Percentiles rank a stretch among this genome's conserved stretches.
These are phyloP conservation scores for Suillus subluteus DNA, from an alignment of 768 basidiomycete genomes.

Conservation along the genomic window DNA sequence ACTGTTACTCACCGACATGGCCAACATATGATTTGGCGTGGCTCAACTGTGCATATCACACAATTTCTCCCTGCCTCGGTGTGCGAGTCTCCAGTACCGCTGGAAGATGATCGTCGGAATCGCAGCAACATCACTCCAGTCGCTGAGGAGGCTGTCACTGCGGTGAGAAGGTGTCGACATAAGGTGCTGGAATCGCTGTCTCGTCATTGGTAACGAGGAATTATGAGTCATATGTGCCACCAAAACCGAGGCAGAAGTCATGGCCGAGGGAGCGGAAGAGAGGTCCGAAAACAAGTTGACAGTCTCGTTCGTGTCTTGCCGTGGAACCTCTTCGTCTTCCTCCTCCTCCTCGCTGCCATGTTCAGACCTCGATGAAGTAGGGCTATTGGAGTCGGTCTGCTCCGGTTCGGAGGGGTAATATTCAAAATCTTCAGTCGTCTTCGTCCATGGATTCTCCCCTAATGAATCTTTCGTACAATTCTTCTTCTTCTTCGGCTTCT, in stretches of 20 bases:
- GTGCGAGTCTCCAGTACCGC: conserved; percentile 21
- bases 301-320: conserved; percentile 41
- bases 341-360: conserved; percentile 39
- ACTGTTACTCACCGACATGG: conserved; percentile 68
- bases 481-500: conserved; percentile 40
- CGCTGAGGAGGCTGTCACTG: conserved; percentile 22
- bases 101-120: conserved; percentile 25
- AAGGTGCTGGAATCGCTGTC: conserved; percentile 47
- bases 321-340: conserved; percentile 29
- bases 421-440: conserved; percentile 40
- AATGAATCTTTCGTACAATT: conserved; percentile 60
- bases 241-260: conserved; percentile 46
- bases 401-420: conserved; percentile 18
- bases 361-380: conserved; percentile 29
- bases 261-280: conserved; percentile 35
- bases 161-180: conserved; percentile 25
- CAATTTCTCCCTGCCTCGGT: conserved; percentile 47
- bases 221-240: conserved; percentile 56
- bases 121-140: conserved; percentile 34
- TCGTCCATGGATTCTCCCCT: conserved; percentile 60
- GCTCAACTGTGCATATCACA: conserved; percentile 73
- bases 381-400: conserved; percentile 23
- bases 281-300: conserved; percentile 59
- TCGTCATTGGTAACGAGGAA: conserved; percentile 51
- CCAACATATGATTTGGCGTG: conserved; percentile 79